Evolutionary conservation across 176 grass and related monocot species (phyloP).

Genomic region (Oryza australiensis): DNA sequence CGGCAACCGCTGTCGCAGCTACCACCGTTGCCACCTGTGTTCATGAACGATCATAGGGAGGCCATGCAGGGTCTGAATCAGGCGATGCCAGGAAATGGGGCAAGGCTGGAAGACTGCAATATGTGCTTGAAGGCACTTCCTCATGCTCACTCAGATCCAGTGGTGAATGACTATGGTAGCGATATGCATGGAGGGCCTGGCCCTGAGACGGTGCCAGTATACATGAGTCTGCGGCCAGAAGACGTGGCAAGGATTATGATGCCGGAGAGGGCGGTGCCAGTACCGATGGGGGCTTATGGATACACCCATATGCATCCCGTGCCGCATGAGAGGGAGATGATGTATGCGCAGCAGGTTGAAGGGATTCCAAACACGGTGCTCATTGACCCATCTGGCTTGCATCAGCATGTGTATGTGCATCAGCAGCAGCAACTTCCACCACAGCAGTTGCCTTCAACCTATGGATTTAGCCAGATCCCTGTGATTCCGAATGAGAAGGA

Average conservation of each 20-base stretch:
- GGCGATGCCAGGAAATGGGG: constrained; percentile 16
- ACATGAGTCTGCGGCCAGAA: constrained; percentile 73
- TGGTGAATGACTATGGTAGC: constrained; percentile 48
- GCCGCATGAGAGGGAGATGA: constrained; percentile 39
- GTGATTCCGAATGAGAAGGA: constrained; percentile 48
- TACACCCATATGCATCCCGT: constrained; percentile 61
- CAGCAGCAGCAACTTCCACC: constrained; percentile 35
- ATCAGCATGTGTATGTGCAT: constrained; percentile 54
- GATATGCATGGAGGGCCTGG: constrained; percentile 47
- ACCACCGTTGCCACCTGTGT: constrained; percentile 82
- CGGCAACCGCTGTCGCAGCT: constrained; percentile 87
- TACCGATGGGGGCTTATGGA: constrained; percentile 53
- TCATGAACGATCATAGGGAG: constrained; percentile 69
- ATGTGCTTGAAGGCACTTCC: constrained; percentile 73
- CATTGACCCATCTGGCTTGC: constrained; percentile 45
- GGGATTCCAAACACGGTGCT: constrained; percentile 36
- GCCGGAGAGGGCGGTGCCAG: constrained; percentile 33
- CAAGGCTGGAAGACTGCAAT: constrained; percentile 60
- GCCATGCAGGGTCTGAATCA: constrained; percentile 61
- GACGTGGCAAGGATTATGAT: constrained; percentile 68
- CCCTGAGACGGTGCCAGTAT: constrained; percentile 44
- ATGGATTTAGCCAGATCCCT: constrained; percentile 50
- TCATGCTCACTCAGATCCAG: constrained; percentile 75
- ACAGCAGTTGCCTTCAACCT: constrained; percentile 42
- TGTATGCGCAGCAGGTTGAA: constrained; percentile 41